Evolutionary conservation across 352 stramenopile genomes (phyloP).

Genomic region (Globisporangium viniferum): DNA sequence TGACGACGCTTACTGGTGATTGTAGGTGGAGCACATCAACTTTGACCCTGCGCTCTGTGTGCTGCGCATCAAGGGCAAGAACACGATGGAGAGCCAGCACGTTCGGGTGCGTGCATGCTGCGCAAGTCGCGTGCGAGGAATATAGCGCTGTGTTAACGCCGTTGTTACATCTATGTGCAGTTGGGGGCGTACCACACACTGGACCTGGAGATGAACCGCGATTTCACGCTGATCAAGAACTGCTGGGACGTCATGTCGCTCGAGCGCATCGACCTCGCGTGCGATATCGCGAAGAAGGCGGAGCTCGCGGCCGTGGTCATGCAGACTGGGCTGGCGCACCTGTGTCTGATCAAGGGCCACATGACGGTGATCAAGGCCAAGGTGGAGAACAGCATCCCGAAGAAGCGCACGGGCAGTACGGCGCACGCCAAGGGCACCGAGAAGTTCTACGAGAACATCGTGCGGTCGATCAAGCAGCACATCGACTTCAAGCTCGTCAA

Average conservation of each 20-base stretch:
- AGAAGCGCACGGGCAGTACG: conserved; percentile 94
- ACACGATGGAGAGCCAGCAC: conserved; percentile 92
- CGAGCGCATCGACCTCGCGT: conserved; percentile 94
- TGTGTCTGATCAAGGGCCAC: conserved; percentile 97
- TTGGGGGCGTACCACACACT: conserved; percentile 97
- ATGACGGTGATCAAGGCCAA: conserved; percentile 95
- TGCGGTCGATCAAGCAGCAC: conserved; percentile 94
- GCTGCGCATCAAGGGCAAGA: conserved; percentile 94
- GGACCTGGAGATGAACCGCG: conserved; percentile 94
- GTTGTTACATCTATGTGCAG: conserved; percentile 20
- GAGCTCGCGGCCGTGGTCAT: conserved; percentile 97
- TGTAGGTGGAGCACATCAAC: conserved; percentile 93
- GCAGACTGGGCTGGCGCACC: conserved; percentile 92
- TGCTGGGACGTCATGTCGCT: conserved; percentile 98
- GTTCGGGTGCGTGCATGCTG: conserved; percentile 77
- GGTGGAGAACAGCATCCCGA: conserved; percentile 96
- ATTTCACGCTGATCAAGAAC: conserved; percentile 96
- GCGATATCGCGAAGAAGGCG: conserved; percentile 92
- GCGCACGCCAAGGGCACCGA: conserved; percentile 92
- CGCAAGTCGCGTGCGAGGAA: background rate
- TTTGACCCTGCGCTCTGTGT: conserved; percentile 94
- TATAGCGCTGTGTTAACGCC: background rate
- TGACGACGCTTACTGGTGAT: background rate
- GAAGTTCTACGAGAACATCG: conserved; percentile 97
- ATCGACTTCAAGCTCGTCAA: conserved; percentile 98